A percentile compares a stretch with the other conserved stretches of the same genome.
These are phyloP conservation scores for Tetradesmus obliquus DNA, from an alignment of 139 green algal species.

Conservation along the genomic window DNA sequence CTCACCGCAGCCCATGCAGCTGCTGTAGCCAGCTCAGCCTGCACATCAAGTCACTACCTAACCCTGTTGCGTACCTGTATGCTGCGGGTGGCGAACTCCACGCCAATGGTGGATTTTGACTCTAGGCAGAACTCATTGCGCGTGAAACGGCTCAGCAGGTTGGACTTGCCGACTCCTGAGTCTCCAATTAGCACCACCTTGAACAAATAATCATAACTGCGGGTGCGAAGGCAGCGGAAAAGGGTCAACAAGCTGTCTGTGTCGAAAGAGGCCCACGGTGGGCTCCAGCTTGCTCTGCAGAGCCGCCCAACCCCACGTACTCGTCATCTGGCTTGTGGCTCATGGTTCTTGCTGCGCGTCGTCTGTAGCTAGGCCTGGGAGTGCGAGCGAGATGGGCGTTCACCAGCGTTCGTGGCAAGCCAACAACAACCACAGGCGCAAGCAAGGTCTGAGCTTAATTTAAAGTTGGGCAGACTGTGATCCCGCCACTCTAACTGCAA, in stretches of 20 bases:
- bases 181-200: slow-evolving; percentile 99
- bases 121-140: slow-evolving; percentile 99
- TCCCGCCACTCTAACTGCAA: background rate
- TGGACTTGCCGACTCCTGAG: slow-evolving; percentile 98
- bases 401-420: background rate
- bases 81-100: slow-evolving; percentile 99
- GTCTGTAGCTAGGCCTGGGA: background rate
- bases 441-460: background rate
- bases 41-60: background rate
- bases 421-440: background rate
- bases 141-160: slow-evolving; percentile 98
- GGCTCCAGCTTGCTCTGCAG: background rate
- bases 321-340: slow-evolving; percentile 86
- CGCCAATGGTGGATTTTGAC: slow-evolving; percentile 99
- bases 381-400: background rate
- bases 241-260: slow-evolving; percentile 43
- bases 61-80: slow-evolving; percentile 86
- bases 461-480: background rate
- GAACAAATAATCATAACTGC: slow-evolving; percentile 99
- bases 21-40: background rate
- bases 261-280: background rate
- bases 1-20: background rate
- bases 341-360: slow-evolving; percentile 53
- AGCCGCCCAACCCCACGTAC: slow-evolving; percentile 47
- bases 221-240: background rate